phyloP scores from a whole-genome alignment of 2,329 filamentous ascomycete genomes.

The Aureobasidium namibiae region DNA sequence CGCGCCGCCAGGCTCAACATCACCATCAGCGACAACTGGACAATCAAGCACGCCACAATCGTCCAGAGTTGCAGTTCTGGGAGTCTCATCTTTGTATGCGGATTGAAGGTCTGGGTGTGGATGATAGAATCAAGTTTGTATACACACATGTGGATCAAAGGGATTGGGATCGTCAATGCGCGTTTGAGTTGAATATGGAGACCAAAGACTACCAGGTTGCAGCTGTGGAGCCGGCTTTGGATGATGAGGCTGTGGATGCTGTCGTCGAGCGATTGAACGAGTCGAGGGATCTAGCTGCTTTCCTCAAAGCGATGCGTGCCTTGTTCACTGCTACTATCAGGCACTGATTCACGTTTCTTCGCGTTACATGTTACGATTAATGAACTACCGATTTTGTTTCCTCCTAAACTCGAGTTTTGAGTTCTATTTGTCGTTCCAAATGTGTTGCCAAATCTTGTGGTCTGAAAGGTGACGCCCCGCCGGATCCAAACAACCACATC shows the following conservation, averaged over 20 bases:
- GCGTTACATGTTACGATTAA: not conserved
- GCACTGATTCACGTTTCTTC: conserved; percentile 5
- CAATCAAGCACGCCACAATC: conserved; percentile 77
- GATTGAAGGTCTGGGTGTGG: conserved; percentile 67
- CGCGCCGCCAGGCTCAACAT: conserved; percentile 61
- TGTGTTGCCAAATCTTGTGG: not conserved
- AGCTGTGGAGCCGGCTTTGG: conserved; percentile 73
- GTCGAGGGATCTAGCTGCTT: conserved; percentile 58
- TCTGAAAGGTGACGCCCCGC: not conserved
- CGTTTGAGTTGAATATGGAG: conserved; percentile 83
- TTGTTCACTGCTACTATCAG: conserved; percentile 57
- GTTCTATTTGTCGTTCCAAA: not conserved
- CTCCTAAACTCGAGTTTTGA: not conserved
- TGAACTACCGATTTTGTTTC: not conserved
- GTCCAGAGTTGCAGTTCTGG: conserved; percentile 94
- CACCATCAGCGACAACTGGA: conserved; percentile 68
- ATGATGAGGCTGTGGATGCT: conserved; percentile 66
- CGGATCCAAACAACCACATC: not conserved
- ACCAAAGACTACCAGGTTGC: conserved; percentile 78
- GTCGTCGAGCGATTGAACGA: conserved; percentile 77
- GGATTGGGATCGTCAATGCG: conserved; percentile 81
- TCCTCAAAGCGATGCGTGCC: conserved; percentile 77
- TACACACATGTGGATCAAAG: conserved; percentile 81
- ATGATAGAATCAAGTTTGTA: conserved; percentile 81
- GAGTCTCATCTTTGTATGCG: conserved; percentile 79